phyloP scores from a whole-genome alignment of 2,329 filamentous ascomycete species.

The Colletotrichum endophyticum region DNA sequence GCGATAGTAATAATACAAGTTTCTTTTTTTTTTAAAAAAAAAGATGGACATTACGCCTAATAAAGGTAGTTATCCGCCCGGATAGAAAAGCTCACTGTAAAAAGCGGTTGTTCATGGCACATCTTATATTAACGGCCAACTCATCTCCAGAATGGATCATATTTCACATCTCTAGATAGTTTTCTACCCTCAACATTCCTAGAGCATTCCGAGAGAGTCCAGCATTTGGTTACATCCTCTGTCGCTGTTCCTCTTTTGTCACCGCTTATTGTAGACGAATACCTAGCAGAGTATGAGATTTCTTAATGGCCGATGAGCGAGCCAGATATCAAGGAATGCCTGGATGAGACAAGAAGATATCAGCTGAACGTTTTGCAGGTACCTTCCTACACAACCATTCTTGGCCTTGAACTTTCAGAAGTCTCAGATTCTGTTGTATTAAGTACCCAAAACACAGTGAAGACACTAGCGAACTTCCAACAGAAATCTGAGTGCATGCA shows the following conservation, averaged over 20 bases:
- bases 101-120: too few relatives aligned
- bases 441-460: background rate
- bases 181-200: background rate
- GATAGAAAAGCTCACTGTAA: background rate
- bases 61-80: background rate
- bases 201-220: background rate
- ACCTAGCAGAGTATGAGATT: background rate
- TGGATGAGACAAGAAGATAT: background rate
- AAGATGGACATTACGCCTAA: background rate
- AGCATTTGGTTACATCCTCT: background rate
- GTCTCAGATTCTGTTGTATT: background rate
- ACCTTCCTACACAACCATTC: too few relatives aligned
- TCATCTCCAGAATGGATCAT: accelerated
- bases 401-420: accelerated
- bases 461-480: accelerated
- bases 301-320: accelerated
- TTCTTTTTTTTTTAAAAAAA: too few relatives aligned
- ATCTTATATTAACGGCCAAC: too few relatives aligned
- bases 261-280: background rate
- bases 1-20: too few relatives aligned
- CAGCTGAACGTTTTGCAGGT: accelerated
- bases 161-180: background rate
- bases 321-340: accelerated
- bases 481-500: too few relatives aligned
- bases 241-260: too few relatives aligned